Conservation (phyloP, 768 basidiomycete genomes). For the Boletus vermiculosoides region DNA sequence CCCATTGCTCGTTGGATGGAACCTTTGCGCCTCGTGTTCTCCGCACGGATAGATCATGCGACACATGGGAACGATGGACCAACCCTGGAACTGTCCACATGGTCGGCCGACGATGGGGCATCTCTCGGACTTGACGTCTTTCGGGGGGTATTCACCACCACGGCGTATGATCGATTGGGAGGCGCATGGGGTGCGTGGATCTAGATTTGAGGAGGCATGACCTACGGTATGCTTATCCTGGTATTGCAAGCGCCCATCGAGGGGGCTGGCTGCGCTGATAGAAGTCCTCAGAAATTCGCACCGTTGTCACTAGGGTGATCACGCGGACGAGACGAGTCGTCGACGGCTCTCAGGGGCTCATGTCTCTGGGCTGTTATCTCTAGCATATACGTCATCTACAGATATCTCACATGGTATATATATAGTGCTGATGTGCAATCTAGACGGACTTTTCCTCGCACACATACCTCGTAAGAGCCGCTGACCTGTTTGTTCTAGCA, state of each 20-base stretch:
- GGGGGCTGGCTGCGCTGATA: background rate
- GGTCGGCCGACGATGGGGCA: conserved; percentile 84
- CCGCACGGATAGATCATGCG: conserved; percentile 53
- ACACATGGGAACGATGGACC: conserved; percentile 83
- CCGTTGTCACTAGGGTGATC: background rate
- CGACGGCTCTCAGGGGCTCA: background rate
- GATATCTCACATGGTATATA: conserved; percentile 11
- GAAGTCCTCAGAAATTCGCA: background rate
- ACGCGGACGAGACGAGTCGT: background rate
- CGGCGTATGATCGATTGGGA: conserved; percentile 38
- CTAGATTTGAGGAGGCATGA: background rate
- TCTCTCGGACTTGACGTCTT: conserved; percentile 50
- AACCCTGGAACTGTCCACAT: conserved; percentile 89
- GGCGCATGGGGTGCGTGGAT: conserved; percentile 16
- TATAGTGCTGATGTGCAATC: conserved; percentile 13
- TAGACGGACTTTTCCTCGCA: background rate
- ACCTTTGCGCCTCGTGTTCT: background rate
- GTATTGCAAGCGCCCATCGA: too few relatives aligned
- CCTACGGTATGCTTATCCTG: background rate
- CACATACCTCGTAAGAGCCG: background rate
- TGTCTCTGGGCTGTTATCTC: background rate
- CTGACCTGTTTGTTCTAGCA: background rate
- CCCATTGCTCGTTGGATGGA: background rate
- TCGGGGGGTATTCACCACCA: conserved; percentile 18
- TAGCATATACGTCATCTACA: background rate